phyloP scores from a whole-genome alignment of 2,329 filamentous ascomycete genomes.

The Lachnellula occidentalis region DNA sequence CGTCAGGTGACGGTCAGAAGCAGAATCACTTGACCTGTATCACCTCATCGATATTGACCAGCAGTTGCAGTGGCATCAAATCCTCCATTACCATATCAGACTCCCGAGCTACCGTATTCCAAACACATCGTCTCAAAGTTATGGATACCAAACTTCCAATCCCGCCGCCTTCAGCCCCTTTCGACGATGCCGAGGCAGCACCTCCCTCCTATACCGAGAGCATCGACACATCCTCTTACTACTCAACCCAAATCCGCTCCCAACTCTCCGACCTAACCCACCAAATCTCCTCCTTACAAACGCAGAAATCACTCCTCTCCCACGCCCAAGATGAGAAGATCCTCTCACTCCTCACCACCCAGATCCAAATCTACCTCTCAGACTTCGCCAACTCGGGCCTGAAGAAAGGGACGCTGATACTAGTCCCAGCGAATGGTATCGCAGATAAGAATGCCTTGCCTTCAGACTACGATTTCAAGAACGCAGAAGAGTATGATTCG shows the following conservation, averaged over 20 bases:
- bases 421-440: conserved; percentile 23
- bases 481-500: conserved; percentile 16
- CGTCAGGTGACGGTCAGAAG: not conserved
- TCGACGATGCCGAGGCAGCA: conserved; percentile 10
- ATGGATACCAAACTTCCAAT: conserved; percentile 21
- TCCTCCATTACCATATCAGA: not conserved
- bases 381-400: conserved; percentile 23
- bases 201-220: conserved; percentile 24
- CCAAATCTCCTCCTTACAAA: conserved; percentile 19
- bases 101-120: not conserved
- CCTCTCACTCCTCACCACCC: conserved; percentile 22
- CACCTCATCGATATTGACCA: not conserved
- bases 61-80: not conserved
- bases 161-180: conserved; percentile 4
- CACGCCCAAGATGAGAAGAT: conserved; percentile 25
- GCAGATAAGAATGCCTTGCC: conserved; percentile 21
- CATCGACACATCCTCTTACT: conserved; percentile 17
- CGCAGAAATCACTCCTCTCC: conserved; percentile 18
- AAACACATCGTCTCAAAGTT: not conserved
- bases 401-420: conserved; percentile 21
- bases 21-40: not conserved
- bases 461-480: conserved; percentile 20
- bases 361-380: conserved; percentile 26
- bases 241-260: conserved; percentile 21
- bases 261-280: conserved; percentile 21